Base-by-base conservation (phyloP, 352 stramenopile species). In the Aphanomyces cochlioides region DNA sequence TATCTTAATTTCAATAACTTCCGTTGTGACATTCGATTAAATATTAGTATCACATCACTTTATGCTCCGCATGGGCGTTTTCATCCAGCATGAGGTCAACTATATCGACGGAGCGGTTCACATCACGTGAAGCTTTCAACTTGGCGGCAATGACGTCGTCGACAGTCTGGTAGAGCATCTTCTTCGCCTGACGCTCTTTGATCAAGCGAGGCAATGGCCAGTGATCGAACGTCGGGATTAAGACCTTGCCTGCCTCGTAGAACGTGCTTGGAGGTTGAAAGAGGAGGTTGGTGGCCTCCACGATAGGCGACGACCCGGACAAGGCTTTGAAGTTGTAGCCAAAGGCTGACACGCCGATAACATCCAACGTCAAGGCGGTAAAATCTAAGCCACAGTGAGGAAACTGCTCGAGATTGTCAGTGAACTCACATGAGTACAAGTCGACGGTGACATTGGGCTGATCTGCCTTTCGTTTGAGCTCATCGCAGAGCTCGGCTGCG, bases 121-220 rank as follows among this genome's bases (percentile, higher is more conserved):
- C 10, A 50, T 50, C 43, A 50, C 43, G 43, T n/a, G 43, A 2
- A 12, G 43, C 43, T 12, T n/a, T 12, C 43, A 50, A 21, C 50
- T 69, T 69, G 36, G 63, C 50, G 10, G 63, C 63, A n/a, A 70
- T 70, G 47, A 70, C 64, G 40, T 70, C 45, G 47, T 70, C 64
- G 7, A 70, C 64, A 5, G 53, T 39, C 17, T 70, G 7, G 47
- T 50, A 61, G 4, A 70, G 47, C 1, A 70, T 70, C 21, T 17
- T 15, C 34, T 70, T 60, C 19, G 64, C 64, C 8, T 53, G 4
- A n/a, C 61, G 59, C 15, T 7, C 8, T 38, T 61, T 10, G 36
- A 61, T 21, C 3, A 70, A 13, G 4, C n/a, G 17, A 7, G 28
- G 45, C 34, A 70, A 8, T 7, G 64, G 64, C 37, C 21, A 61